Base-by-base conservation (phyloP, 2,329 filamentous ascomycete genomes). In the Cladosporium sp. region DNA sequence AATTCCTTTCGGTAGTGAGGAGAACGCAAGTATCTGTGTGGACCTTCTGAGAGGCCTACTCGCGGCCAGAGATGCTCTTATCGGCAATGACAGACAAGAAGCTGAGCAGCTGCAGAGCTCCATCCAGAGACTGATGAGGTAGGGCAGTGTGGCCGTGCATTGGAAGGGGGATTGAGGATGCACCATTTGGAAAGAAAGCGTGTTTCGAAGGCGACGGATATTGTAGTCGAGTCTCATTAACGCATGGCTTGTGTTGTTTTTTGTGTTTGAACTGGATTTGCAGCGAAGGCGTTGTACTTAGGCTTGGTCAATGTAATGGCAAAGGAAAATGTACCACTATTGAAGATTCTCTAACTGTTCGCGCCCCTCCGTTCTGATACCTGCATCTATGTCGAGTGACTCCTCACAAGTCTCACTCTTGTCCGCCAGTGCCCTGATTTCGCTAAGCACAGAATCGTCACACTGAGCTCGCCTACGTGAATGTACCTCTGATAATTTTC, bases 1-100 rank as follows among this genome's bases (percentile, higher is more conserved):
- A 2, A 66, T 72, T 6, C 63, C 80, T 9, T 85, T 83, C 58
- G 83, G 83, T 11, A 78, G 79, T 45, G 78, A 83, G 35, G 73
- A 77, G 48, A 80, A 80, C 54, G 77, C 78, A 3, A 68, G 71
- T 35, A 65, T 67, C 19, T 66, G 74, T 20, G 43, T 53, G 22
- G 65, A 66, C 8, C 25, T 58, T 60, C 35, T 49, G 62, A 39
- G 51, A 39, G 11, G 53, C 54, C 43, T 53, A 65, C 43, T 45
- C 56, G 38, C 53, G 55, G 30, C 53, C 13, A 43, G 56, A 9
- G 57, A 59, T 18, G 57, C 57, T 20, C 42, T 66, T 32, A 59
- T 60, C 1, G 48, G 43, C 7, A 50, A 51, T 18, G 50, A 53
- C 18, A 58, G 55, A 53, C 47, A 55, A 42, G 43, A 41, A 33